Base-by-base conservation (phyloP, 2,329 filamentous ascomycete genomes). In the Ramularia collo-cygni region DNA sequence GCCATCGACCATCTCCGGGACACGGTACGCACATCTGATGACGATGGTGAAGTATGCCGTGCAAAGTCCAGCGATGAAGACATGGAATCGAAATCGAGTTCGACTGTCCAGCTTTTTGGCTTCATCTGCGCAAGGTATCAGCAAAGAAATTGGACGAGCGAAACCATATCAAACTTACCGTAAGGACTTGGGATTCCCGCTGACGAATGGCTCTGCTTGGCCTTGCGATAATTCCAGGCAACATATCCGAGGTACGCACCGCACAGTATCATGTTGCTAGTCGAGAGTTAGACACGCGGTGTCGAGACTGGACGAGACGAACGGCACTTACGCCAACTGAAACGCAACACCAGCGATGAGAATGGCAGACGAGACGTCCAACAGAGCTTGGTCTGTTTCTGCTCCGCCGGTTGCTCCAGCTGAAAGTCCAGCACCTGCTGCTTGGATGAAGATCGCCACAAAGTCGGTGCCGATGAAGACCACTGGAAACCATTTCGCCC, bases 1-100 rank as follows among this genome's bases (percentile, higher is more conserved):
- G 1, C 50, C 50, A 12, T 43, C 44, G 10, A 43, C 44, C 15
- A 54, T 31, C 28, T 54, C 52, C 1, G 46, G 44, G 28, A 54
- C 43, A 6, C 52, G 38, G 31, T 54, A 53, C 10, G 35, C 30
- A 26, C 50, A 53, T 18, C 52, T 21, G 14, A 46, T 39, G 3
- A 50, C 28, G 13, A 54, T 45, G 12, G 42, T 24, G 3, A 43
- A 12, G 28, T 43, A 51, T 1, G 50, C 46, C 6, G 35, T 8
- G 2, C 35, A 12, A 2, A 47, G 21, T 7, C 36, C 39, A 1
- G 5, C 40, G 4, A 45, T 12, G 24, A 51, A 51, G n/a, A 46
- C 4, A 14, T 43, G 42, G 13, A 51, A 47, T 5, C 29, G 21
- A 9, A 28, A 37, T 4, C n/a, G 29, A 4, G 28, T 13, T 12